Conservation (phyloP, 1,139 yeast species). For the Candida buenavistaensis region DNA sequence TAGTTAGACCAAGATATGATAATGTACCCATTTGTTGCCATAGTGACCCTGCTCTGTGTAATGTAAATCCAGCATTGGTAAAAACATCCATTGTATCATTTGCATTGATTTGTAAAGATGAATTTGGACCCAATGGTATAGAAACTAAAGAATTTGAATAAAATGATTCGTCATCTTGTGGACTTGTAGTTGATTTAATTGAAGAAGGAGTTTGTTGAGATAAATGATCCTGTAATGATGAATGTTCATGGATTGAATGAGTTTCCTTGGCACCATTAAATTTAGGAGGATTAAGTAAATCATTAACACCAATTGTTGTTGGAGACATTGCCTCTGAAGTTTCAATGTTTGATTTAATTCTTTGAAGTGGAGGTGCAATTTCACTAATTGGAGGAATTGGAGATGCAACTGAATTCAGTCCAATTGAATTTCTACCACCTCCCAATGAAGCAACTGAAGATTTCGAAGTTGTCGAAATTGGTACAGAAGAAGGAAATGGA, state of each 20-base stretch:
- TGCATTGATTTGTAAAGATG: conserved; percentile 35
- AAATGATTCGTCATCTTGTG: conserved; percentile 15
- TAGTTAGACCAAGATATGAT: conserved; percentile 44
- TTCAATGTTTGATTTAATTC: conserved; percentile 9
- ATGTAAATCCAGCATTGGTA: conserved; percentile 37
- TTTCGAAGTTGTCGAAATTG: conserved; percentile 2
- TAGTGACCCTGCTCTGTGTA: conserved; percentile 38
- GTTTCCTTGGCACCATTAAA: conserved; percentile 1
- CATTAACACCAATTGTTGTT: conserved; percentile 2
- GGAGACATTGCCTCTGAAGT: no score
- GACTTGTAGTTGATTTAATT: conserved; percentile 8
- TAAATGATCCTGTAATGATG: not conserved
- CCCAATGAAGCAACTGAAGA: conserved; percentile 2
- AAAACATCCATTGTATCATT: conserved; percentile 37
- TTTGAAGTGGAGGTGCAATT: conserved; percentile 5
- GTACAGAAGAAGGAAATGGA: conserved; percentile 1
- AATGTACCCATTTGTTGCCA: conserved; percentile 47
- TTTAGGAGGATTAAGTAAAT: conserved; percentile 3
- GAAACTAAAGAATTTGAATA: conserved; percentile 20
- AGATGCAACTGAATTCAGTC: conserved; percentile 2
- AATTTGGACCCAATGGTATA: conserved; percentile 40
- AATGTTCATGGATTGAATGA: no score
- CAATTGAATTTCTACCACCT: conserved; percentile 1
- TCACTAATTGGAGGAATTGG: conserved; percentile 6
- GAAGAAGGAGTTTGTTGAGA: conserved; percentile 1